phyloP scores from a whole-genome alignment of 768 basidiomycete genomes.

The Trametes coccinea region DNA sequence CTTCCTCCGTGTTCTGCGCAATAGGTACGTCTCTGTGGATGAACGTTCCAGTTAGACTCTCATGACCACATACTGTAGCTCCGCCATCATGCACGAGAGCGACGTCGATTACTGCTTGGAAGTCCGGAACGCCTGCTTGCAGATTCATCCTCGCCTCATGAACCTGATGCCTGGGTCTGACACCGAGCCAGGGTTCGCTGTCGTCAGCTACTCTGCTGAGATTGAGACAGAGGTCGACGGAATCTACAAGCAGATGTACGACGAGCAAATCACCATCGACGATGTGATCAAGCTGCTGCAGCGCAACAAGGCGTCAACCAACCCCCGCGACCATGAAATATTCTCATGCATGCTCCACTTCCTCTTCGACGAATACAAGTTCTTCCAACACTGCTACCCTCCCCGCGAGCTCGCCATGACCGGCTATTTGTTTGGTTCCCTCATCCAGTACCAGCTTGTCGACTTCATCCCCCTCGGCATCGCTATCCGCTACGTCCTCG shows the following conservation, averaged over 20 bases:
- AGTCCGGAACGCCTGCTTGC: slow-evolving; percentile 89
- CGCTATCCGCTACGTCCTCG: slow-evolving; percentile 94
- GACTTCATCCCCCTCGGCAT: slow-evolving; percentile 94
- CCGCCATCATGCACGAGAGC: slow-evolving; percentile 69
- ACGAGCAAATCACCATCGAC: slow-evolving; percentile 91
- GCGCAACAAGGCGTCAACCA: slow-evolving; percentile 79
- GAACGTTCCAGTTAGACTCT: background rate
- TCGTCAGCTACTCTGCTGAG: slow-evolving; percentile 84
- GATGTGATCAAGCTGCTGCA: slow-evolving; percentile 90
- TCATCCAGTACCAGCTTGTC: slow-evolving; percentile 91
- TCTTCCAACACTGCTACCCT: slow-evolving; percentile 96
- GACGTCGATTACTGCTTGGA: slow-evolving; percentile 88
- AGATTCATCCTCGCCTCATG: slow-evolving; percentile 96
- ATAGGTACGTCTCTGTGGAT: slow-evolving; percentile 53
- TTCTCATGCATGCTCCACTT: slow-evolving; percentile 99
- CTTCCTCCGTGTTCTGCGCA: slow-evolving; percentile 86
- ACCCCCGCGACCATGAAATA: slow-evolving; percentile 87
- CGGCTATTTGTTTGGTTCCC: slow-evolving; percentile 91
- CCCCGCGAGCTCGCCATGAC: slow-evolving; percentile 94
- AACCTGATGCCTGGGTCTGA: slow-evolving; percentile 85
- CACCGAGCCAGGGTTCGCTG: slow-evolving; percentile 86
- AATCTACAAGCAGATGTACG: slow-evolving; percentile 98
- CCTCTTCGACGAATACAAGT: slow-evolving; percentile 99
- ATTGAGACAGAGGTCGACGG: slow-evolving; percentile 92
- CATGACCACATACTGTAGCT: slow-evolving; percentile 41